Conservation (phyloP, 1,284 basidiomycete species). For the Tremellales sp. region DNA sequence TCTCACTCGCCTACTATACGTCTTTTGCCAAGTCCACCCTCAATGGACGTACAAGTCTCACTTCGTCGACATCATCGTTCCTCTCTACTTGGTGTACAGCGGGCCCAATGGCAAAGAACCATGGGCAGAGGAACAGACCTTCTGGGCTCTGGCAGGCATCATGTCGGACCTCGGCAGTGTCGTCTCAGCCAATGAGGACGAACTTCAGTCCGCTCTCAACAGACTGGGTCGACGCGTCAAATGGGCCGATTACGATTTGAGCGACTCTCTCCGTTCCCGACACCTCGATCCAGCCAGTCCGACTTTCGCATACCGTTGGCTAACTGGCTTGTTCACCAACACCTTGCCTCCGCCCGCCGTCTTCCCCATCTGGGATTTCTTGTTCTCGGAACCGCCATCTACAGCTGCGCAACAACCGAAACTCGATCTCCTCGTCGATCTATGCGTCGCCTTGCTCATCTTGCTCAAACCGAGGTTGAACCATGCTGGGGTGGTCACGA, state of each 20-base stretch:
- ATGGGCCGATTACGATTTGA: slow-evolving; percentile 40
- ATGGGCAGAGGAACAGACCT: slow-evolving; percentile 42
- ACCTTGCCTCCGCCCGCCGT: slow-evolving; percentile 23
- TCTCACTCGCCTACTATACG: slow-evolving; percentile 43
- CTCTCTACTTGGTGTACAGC: slow-evolving; percentile 42
- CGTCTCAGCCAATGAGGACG: slow-evolving; percentile 9
- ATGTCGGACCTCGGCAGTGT: slow-evolving; percentile 31
- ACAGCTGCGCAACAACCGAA: slow-evolving; percentile 26
- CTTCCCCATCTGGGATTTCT: slow-evolving; percentile 39
- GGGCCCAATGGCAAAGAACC: slow-evolving; percentile 4
- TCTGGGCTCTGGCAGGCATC: slow-evolving; percentile 40
- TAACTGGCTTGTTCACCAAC: slow-evolving; percentile 27
- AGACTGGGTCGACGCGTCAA: slow-evolving; percentile 27
- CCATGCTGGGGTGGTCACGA: background rate
- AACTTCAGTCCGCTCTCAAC: slow-evolving; percentile 9
- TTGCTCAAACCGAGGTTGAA: slow-evolving; percentile 24
- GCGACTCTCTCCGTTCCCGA: slow-evolving; percentile 19
- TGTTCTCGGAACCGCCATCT: slow-evolving; percentile 33
- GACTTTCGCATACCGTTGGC: slow-evolving; percentile 40
- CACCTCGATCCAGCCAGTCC: slow-evolving; percentile 35
- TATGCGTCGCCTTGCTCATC: slow-evolving; percentile 39
- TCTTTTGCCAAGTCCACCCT: slow-evolving; percentile 38
- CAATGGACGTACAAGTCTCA: slow-evolving; percentile 39
- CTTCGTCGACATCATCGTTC: slow-evolving; percentile 41
- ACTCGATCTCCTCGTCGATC: slow-evolving; percentile 36